Conservation (phyloP, 768 basidiomycete species). For the Pulveroboletus ravenelii region DNA sequence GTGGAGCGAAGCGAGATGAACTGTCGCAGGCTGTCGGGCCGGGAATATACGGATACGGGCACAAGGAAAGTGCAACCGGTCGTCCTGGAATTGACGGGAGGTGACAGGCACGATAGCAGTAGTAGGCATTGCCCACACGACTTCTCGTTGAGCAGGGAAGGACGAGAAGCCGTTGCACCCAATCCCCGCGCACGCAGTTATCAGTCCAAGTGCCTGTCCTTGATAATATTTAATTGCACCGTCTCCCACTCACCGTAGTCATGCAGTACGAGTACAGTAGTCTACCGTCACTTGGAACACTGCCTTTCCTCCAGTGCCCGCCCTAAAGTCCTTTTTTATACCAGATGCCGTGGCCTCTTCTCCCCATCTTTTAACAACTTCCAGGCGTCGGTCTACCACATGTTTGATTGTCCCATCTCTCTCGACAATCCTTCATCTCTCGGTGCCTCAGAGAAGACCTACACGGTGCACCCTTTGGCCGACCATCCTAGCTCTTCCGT, state of each 20-base stretch:
- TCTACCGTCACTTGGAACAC: too few relatives aligned
- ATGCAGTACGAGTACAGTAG: too few relatives aligned
- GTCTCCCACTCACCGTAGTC: too few relatives aligned
- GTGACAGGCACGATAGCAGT: too few relatives aligned
- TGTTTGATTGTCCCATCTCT: constrained; percentile 40
- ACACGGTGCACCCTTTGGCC: constrained; percentile 56
- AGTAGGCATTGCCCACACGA: too few relatives aligned
- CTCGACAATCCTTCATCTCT: constrained; percentile 47
- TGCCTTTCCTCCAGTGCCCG: constrained; percentile 25
- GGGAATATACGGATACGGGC: too few relatives aligned
- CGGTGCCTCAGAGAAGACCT: constrained; percentile 50
- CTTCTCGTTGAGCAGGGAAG: constrained; percentile 6
- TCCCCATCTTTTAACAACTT: constrained; percentile 65
- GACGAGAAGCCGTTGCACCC: background rate
- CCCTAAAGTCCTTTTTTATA: constrained; percentile 41
- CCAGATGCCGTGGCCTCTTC: background rate
- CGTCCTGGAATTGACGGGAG: too few relatives aligned
- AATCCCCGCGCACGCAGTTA: too few relatives aligned
- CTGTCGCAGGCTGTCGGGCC: background rate
- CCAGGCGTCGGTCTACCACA: constrained; percentile 53
- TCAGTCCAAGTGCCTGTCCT: too few relatives aligned
- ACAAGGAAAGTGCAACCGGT: too few relatives aligned
- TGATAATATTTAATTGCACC: too few relatives aligned
- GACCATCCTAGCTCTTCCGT: constrained; percentile 40
- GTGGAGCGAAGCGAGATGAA: constrained; percentile 5